These are phyloP conservation scores for Erodium maritimum DNA, from an alignment of 345 rosid species.

Conservation along the genomic window DNA sequence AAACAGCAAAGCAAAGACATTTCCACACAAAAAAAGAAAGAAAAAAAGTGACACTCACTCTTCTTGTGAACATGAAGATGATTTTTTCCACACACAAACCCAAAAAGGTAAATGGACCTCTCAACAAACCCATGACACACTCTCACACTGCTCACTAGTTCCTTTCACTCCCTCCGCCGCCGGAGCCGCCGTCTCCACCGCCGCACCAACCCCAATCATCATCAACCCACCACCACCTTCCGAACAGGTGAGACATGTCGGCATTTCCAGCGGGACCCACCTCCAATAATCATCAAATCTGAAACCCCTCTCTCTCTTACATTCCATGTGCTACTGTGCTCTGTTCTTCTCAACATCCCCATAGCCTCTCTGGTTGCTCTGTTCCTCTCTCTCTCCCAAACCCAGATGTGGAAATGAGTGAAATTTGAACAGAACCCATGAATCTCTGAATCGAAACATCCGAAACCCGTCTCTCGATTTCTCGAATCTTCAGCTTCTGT, in stretches of 20 bases:
- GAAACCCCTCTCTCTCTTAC: not conserved
- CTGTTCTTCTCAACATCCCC: not conserved
- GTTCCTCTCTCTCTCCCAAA: not conserved
- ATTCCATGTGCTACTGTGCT: not conserved
- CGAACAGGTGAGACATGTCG: not conserved
- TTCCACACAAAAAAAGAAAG: too few relatives aligned
- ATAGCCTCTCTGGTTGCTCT: not conserved
- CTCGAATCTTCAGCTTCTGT: slow-evolving; percentile 2
- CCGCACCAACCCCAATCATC: not conserved
- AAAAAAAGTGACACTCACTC: not conserved
- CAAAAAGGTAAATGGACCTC: not conserved
- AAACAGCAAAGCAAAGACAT: not conserved
- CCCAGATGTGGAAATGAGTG: not conserved
- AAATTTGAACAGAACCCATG: not conserved
- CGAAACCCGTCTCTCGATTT: slow-evolving; percentile 5
- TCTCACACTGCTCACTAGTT: too few relatives aligned
- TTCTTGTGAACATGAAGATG: not conserved
- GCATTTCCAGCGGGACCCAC: not conserved
- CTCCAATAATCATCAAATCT: not conserved
- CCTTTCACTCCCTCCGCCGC: not conserved
- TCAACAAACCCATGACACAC: not conserved
- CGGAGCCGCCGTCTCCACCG: not conserved
- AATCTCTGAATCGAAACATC: not conserved
- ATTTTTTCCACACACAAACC: not conserved
- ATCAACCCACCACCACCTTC: not conserved